These are phyloP conservation scores for Pythium rishiriense DNA, from an alignment of 352 stramenopile species.

Conservation along the genomic window DNA sequence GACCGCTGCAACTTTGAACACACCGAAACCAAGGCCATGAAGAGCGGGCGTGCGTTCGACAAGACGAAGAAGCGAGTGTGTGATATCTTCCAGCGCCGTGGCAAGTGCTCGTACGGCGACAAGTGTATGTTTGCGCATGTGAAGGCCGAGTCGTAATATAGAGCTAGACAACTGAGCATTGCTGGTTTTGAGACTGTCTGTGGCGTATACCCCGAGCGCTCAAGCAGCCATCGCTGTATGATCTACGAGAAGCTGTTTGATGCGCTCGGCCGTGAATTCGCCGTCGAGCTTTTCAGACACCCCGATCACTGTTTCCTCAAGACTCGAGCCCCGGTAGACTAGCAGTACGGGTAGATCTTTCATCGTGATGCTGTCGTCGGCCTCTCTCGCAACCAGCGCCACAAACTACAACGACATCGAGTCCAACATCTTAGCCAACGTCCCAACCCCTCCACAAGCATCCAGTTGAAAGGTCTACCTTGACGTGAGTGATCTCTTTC, in stretches of 20 bases:
- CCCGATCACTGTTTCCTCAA: slow-evolving; percentile 63
- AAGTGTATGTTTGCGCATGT: slow-evolving; percentile 73
- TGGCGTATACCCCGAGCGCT: neutral
- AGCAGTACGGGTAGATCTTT: slow-evolving; percentile 69
- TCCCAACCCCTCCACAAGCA: too few species aligned
- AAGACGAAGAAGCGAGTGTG: slow-evolving; percentile 60
- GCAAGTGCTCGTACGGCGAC: slow-evolving; percentile 71
- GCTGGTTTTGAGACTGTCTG: neutral
- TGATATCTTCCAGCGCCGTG: slow-evolving; percentile 42
- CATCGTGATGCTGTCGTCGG: slow-evolving; percentile 64
- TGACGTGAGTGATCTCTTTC: slow-evolving; percentile 51
- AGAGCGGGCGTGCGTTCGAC: slow-evolving; percentile 44
- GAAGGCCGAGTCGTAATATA: slow-evolving; percentile 4
- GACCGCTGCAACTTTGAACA: slow-evolving; percentile 77
- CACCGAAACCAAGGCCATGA: slow-evolving; percentile 68
- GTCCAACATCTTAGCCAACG: too few species aligned
- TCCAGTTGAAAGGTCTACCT: too few species aligned
- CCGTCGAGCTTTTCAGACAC: slow-evolving; percentile 55
- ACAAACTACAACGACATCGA: slow-evolving; percentile 40
- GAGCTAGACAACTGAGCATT: neutral
- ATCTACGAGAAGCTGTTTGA: slow-evolving; percentile 20
- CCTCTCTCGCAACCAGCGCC: slow-evolving; percentile 61
- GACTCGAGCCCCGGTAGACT: slow-evolving; percentile 51
- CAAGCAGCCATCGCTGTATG: slow-evolving; percentile 4
- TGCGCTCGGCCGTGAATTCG: slow-evolving; percentile 59